Evolutionary conservation across 495 filamentous ascomycete genomes (phyloP).

Genomic region (Aspergillus affinis): DNA sequence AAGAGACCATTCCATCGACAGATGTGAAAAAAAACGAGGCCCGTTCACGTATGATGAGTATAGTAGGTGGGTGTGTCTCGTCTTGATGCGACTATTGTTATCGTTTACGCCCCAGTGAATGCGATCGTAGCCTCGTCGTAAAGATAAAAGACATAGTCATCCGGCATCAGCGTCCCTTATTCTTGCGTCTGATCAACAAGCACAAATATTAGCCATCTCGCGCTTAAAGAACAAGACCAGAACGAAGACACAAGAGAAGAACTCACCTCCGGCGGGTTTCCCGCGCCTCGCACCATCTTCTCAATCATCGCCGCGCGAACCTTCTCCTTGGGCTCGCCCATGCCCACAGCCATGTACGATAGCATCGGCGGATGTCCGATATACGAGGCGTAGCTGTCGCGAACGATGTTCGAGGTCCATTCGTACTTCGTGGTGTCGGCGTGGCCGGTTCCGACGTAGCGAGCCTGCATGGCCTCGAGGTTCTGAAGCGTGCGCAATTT

Average conservation of each 20-base stretch:
- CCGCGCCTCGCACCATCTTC: conserved; percentile 90
- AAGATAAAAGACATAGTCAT: not conserved
- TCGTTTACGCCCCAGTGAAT: not conserved
- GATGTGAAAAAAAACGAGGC: not conserved
- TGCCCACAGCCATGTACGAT: conserved; percentile 84
- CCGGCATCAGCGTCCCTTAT: not conserved
- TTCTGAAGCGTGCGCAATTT: conserved; percentile 97
- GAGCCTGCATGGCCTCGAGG: conserved; percentile 91
- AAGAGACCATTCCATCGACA: not conserved
- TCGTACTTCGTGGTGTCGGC: conserved; percentile 96
- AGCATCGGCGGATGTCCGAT: conserved; percentile 88
- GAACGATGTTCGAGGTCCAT: conserved; percentile 89
- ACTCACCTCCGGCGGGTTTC: conserved; percentile 71
- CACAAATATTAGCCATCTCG: not conserved
- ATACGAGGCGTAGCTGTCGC: conserved; percentile 79
- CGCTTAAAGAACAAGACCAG: not conserved
- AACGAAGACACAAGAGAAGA: not conserved
- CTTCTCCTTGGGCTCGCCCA: conserved; percentile 81
- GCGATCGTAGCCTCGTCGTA: not conserved
- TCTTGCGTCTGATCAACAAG: not conserved
- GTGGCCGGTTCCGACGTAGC: conserved; percentile 95
- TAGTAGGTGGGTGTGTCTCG: not conserved
- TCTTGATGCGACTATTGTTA: not conserved
- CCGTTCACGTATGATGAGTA: not conserved
- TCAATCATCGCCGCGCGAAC: conserved; percentile 76